Conservation (phyloP, 176 grass and related monocot species). For the Carex kokanica region DNA sequence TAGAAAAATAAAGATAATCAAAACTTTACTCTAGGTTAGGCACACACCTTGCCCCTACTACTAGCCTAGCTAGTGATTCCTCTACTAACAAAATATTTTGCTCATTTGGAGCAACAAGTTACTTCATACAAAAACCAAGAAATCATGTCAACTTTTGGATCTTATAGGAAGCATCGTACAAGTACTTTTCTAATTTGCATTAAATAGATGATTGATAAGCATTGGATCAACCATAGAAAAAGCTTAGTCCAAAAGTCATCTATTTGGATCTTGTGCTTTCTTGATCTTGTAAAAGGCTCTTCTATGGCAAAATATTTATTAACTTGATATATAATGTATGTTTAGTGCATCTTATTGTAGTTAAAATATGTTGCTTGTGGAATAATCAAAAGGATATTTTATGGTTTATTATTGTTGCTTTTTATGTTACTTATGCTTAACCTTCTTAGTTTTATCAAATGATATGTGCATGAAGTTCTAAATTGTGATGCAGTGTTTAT, state of each 20-base stretch:
- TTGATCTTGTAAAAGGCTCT: not conserved
- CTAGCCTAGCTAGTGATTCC: not conserved
- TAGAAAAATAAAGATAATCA: conserved; percentile 19
- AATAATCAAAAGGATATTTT: not conserved
- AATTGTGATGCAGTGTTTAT: not conserved
- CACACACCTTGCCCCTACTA: not conserved
- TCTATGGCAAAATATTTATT: not conserved
- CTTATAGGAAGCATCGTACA: conserved; percentile 15
- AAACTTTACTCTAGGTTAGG: conserved; percentile 3
- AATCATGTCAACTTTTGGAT: conserved; percentile 23
- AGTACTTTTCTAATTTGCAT: conserved; percentile 20
- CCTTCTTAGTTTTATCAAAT: not conserved
- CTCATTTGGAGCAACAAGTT: conserved; percentile 23
- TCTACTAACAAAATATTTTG: not conserved
- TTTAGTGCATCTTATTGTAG: not conserved
- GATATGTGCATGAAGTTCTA: not conserved
- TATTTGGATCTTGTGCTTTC: conserved; percentile 33
- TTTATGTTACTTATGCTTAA: not conserved
- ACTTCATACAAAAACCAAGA: conserved; percentile 31
- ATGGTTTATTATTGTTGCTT: not conserved
- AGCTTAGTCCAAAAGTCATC: conserved; percentile 27
- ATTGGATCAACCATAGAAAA: conserved; percentile 23
- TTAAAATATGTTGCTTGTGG: not conserved
- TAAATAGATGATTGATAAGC: conserved; percentile 17
- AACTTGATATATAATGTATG: not conserved